Base-by-base conservation (phyloP, 2,329 filamentous ascomycete genomes). In the Graphilbum ipis-grandicollis region DNA sequence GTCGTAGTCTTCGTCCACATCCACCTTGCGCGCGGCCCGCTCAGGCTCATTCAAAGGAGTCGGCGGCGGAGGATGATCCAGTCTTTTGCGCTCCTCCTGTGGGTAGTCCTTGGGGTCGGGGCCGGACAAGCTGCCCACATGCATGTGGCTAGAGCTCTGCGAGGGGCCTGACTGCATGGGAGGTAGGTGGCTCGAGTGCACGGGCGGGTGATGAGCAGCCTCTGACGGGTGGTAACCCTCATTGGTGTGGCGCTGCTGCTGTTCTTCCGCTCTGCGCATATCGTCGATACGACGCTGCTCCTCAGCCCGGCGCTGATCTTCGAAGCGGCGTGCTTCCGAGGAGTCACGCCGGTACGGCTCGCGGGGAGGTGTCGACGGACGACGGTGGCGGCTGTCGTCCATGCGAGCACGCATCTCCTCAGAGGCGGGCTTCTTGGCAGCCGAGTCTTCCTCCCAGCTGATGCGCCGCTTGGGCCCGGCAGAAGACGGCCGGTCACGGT, bases 1-100 rank as follows among this genome's bases (percentile, higher is more conserved):
- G 53, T 96, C 88, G 50, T 98, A 96, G 53, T 96, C 81, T 54
- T 98, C 90, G 47, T 98, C 86, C 17, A 96, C 82, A 7, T 96
- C 88, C 74, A 98, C 92, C 57, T 93, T 93, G 18, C 90, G 71
- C 17, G 85, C 84, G 25, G 90, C 85, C 37, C 75, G 63, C 54
- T 80, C 75, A 9, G 85, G 82, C 58, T 96, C 88, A 40, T 75
- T 76, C 15, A 65, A 56, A 17, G 66, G 60, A 2, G 66, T 56
- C 31, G 68, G 57, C 26, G 63, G 60, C 23, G 62, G 48, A 29
- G 33, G 31, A 29, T 63, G 61, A 23, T 68, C 65, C 38, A 60
- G 54, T 35, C 65, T 57, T 26, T 62, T 55, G 10, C 68, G 63
- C 41, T 84, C 79, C 44, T 82, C 54, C 25, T 44, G 25, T 43